Percentiles rank a stretch among this genome's conserved stretches.
phyloP scores from a whole-genome alignment of 768 basidiomycete genomes.

The Lactarius tabidus region DNA sequence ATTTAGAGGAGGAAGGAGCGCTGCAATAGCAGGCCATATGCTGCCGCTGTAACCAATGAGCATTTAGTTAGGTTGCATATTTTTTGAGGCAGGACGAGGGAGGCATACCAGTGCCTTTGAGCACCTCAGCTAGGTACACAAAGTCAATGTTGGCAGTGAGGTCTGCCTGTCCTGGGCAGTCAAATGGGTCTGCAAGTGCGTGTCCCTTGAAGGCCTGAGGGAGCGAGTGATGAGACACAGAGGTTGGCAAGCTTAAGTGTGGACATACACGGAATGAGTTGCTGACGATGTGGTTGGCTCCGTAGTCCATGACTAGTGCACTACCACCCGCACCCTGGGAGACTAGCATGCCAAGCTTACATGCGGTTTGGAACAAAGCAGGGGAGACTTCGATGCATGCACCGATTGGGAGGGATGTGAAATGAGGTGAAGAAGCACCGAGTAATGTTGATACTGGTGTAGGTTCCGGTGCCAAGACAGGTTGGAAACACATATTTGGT shows the following conservation, averaged over 20 bases:
- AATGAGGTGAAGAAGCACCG: constrained; percentile 64
- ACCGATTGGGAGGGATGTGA: constrained; percentile 61
- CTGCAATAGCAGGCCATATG: constrained; percentile 73
- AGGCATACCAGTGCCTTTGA: constrained; percentile 56
- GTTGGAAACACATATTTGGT: constrained; percentile 43
- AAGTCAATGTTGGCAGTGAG: constrained; percentile 98
- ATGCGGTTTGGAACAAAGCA: constrained; percentile 61
- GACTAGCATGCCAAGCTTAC: constrained; percentile 58
- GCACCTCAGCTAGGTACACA: constrained; percentile 75
- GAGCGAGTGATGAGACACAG: neutral
- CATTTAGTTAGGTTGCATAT: too few relatives aligned
- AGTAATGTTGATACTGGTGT: constrained; percentile 53
- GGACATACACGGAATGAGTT: constrained; percentile 76
- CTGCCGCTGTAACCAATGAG: constrained; percentile 33
- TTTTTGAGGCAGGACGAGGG: neutral
- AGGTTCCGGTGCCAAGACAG: constrained; percentile 61
- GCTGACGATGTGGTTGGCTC: constrained; percentile 61
- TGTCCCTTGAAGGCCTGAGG: constrained; percentile 86
- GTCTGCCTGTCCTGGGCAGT: constrained; percentile 83
- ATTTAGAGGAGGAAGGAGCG: constrained; percentile 71
- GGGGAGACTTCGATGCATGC: constrained; percentile 79
- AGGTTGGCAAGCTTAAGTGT: neutral
- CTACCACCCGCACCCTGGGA: constrained; percentile 30
- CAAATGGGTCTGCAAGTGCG: constrained; percentile 78
- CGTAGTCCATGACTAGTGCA: constrained; percentile 89